phyloP scores from a whole-genome alignment of 441 rosid species.

The Croton setiger region DNA sequence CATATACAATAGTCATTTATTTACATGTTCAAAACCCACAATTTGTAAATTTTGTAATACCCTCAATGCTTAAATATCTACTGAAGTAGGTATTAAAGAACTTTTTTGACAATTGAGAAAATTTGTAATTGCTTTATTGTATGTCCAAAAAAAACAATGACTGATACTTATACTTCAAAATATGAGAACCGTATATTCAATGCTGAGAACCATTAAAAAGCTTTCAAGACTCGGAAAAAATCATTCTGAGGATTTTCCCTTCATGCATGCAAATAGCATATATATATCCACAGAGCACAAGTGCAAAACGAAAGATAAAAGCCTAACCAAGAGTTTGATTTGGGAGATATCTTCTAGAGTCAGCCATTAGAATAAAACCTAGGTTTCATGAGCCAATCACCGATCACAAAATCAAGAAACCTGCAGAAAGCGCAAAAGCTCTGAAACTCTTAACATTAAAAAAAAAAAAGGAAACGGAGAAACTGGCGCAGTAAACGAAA shows the following conservation, averaged over 20 bases:
- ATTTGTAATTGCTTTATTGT: too few relatives aligned
- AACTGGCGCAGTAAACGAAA: background rate
- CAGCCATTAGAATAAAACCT: constrained; percentile 39
- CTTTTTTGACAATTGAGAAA: too few relatives aligned
- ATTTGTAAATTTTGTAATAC: background rate
- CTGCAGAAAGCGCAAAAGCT: background rate
- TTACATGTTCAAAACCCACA: background rate
- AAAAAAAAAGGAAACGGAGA: background rate
- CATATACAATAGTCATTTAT: background rate
- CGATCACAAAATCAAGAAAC: background rate
- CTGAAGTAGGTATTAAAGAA: background rate
- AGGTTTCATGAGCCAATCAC: constrained; percentile 7
- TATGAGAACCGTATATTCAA: background rate
- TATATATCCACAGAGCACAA: background rate
- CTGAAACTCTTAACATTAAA: background rate
- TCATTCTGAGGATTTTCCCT: too few relatives aligned
- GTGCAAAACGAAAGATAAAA: background rate
- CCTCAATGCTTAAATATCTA: background rate
- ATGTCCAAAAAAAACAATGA: too few relatives aligned
- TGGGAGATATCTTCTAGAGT: constrained; percentile 35
- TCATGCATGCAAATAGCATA: background rate
- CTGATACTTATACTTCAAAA: too few relatives aligned
- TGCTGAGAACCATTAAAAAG: background rate
- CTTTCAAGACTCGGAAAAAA: too few relatives aligned
- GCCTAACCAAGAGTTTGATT: constrained; percentile 34